phyloP scores from a whole-genome alignment of 2,329 filamentous ascomycete species.

The Trichoderma hamatum region DNA sequence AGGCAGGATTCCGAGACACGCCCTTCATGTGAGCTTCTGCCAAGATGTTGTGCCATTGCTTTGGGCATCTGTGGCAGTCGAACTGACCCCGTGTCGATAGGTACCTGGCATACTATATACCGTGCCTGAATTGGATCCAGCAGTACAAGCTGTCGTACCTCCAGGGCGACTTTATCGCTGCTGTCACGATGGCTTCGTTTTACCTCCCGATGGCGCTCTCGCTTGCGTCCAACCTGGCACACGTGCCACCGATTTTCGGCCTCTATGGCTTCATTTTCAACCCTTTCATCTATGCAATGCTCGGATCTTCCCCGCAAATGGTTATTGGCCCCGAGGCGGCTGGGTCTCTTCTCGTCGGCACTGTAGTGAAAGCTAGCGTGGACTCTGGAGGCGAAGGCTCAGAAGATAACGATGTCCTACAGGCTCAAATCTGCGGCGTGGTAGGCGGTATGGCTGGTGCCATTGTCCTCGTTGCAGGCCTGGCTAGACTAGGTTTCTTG shows the following conservation, averaged over 20 bases:
- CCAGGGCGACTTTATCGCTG: constrained; percentile 82
- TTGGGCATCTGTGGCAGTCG: background rate
- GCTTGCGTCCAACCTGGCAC: constrained; percentile 86
- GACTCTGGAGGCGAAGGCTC: constrained; percentile 65
- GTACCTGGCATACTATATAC: constrained; percentile 92
- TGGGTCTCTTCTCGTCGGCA: constrained; percentile 86
- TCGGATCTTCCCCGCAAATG: constrained; percentile 92
- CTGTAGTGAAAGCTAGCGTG: constrained; percentile 78
- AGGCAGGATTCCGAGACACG: constrained; percentile 73
- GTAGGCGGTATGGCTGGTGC: constrained; percentile 85
- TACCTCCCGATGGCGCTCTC: constrained; percentile 98
- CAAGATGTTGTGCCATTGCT: background rate
- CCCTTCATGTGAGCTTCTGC: constrained; percentile 67
- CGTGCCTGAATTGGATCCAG: constrained; percentile 84
- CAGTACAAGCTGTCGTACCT: constrained; percentile 85
- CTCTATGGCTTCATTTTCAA: constrained; percentile 94
- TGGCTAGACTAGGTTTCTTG: constrained; percentile 85
- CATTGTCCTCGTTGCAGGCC: constrained; percentile 83
- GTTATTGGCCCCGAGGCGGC: constrained; percentile 94
- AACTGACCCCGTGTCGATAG: constrained; percentile 44
- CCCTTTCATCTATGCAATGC: constrained; percentile 84
- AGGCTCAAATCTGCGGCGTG: constrained; percentile 84
- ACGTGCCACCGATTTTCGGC: constrained; percentile 90
- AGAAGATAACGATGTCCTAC: constrained; percentile 65
- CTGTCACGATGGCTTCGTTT: constrained; percentile 95